Conservation (phyloP, 352 stramenopile genomes). For the Phytophthora litchii region DNA sequence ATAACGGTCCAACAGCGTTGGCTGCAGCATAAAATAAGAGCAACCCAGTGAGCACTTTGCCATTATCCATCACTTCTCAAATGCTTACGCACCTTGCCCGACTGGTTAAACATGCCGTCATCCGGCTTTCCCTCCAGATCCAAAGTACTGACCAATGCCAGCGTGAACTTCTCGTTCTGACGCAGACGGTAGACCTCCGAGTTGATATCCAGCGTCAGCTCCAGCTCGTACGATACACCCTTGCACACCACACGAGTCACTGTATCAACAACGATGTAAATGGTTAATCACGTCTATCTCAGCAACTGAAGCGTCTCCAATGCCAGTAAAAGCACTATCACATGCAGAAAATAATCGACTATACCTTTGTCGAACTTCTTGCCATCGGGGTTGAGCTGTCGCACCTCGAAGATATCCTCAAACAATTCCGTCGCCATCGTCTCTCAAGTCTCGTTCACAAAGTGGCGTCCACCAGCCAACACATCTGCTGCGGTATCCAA, state of each 20-base stretch:
- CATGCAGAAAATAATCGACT: conserved; percentile 3
- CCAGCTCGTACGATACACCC: conserved; percentile 97
- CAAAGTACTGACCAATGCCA: conserved; percentile 96
- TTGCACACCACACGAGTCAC: conserved; percentile 97
- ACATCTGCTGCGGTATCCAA: background rate
- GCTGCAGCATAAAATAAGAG: conserved; percentile 31
- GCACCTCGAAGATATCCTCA: conserved; percentile 99
- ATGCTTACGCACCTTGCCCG: conserved; percentile 67
- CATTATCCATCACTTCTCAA: background rate
- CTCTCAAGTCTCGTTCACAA: conserved; percentile 14
- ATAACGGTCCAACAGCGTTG: conserved; percentile 96
- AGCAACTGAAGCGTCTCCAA: background rate
- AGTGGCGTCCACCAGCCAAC: conserved; percentile 24
- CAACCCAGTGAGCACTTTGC: conserved; percentile 4
- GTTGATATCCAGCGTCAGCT: conserved; percentile 98
- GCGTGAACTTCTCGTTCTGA: conserved; percentile 96
- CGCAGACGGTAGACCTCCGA: conserved; percentile 96
- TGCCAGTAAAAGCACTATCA: background rate
- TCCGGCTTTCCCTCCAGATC: conserved; percentile 97
- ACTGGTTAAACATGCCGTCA: conserved; percentile 94
- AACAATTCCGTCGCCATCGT: conserved; percentile 93
- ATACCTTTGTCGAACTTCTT: conserved; percentile 97
- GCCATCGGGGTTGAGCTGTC: conserved; percentile 96
- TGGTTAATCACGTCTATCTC: conserved; percentile 19
- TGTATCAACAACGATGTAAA: conserved; percentile 14